phyloP scores from a whole-genome alignment of 1,284 basidiomycete species.

The Coniophora puteana region DNA sequence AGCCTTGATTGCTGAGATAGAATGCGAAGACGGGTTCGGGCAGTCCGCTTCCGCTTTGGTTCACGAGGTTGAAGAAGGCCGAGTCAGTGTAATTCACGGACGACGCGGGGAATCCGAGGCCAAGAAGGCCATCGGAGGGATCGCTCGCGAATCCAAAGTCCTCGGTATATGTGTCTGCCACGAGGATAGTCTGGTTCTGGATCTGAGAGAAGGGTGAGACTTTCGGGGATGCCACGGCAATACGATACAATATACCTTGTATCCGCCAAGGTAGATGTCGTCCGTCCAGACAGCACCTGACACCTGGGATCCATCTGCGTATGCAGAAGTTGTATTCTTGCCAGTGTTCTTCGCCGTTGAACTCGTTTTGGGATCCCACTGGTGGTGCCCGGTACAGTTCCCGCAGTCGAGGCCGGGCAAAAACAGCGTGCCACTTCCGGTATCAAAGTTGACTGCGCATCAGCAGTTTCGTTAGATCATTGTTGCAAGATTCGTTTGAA shows the following conservation, averaged over 20 bases:
- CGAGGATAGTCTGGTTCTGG: slow-evolving; percentile 30
- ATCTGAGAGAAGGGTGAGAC: slow-evolving; percentile 16
- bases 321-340: slow-evolving; percentile 18
- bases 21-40: slow-evolving; percentile 44
- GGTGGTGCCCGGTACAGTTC: slow-evolving; percentile 25
- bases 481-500: too few relatives aligned
- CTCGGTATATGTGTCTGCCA: slow-evolving; percentile 35
- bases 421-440: slow-evolving; percentile 21
- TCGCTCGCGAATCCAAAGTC: slow-evolving; percentile 30
- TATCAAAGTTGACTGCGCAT: slow-evolving; percentile 31
- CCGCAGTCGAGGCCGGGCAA: slow-evolving; percentile 33
- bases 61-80: slow-evolving; percentile 36
- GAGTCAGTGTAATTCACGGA: slow-evolving; percentile 31
- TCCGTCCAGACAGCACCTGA: slow-evolving; percentile 21
- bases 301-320: slow-evolving; percentile 24
- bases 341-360: slow-evolving; percentile 18
- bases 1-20: slow-evolving; percentile 38
- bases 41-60: slow-evolving; percentile 21
- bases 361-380: slow-evolving; percentile 21
- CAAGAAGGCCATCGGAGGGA: slow-evolving; percentile 40
- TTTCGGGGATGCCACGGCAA: not conserved
- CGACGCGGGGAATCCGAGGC: slow-evolving; percentile 36
- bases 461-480: slow-evolving; percentile 6
- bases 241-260: not conserved
- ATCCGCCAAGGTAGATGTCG: slow-evolving; percentile 7